Conservation (phyloP, 257 asterid species). For the Schizonepeta tenuifolia region DNA sequence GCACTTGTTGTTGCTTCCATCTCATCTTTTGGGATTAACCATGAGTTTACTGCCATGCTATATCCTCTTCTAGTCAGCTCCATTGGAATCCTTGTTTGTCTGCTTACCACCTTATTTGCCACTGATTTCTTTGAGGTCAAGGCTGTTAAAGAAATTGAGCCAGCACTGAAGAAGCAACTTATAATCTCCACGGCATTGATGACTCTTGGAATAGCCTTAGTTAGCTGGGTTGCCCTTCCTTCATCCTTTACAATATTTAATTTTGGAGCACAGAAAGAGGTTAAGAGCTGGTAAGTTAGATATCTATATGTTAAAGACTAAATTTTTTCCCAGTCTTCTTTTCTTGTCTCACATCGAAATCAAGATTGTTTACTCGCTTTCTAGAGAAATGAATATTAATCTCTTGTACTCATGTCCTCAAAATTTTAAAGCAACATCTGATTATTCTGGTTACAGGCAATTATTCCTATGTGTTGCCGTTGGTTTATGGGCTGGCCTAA, state of each 20-base stretch:
- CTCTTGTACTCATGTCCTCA: conserved; percentile 17
- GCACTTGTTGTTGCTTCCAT: conserved; percentile 64
- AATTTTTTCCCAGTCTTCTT: no score
- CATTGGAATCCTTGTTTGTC: conserved; percentile 54
- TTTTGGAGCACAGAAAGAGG: conserved; percentile 51
- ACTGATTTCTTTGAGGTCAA: conserved; percentile 55
- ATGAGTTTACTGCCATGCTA: conserved; percentile 56
- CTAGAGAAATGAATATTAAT: no score
- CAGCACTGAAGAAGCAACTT: conserved; percentile 61
- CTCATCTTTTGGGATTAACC: conserved; percentile 60
- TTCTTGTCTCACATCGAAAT: background rate
- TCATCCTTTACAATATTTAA: conserved; percentile 56
- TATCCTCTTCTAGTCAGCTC: conserved; percentile 61
- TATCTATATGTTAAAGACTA: no score
- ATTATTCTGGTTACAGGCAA: conserved; percentile 49
- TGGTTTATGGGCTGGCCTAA: conserved; percentile 70
- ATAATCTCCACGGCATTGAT: conserved; percentile 55
- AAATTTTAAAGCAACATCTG: background rate
- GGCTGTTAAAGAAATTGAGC: conserved; percentile 53
- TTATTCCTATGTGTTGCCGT: conserved; percentile 58
- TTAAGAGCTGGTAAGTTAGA: conserved; percentile 47
- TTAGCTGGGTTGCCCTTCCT: conserved; percentile 52
- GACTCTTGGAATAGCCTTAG: conserved; percentile 56
- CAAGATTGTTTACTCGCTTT: background rate
- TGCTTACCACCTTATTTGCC: conserved; percentile 56